phyloP scores from a whole-genome alignment of 805 yeast species.

The Zygoascus bituminiphila region DNA sequence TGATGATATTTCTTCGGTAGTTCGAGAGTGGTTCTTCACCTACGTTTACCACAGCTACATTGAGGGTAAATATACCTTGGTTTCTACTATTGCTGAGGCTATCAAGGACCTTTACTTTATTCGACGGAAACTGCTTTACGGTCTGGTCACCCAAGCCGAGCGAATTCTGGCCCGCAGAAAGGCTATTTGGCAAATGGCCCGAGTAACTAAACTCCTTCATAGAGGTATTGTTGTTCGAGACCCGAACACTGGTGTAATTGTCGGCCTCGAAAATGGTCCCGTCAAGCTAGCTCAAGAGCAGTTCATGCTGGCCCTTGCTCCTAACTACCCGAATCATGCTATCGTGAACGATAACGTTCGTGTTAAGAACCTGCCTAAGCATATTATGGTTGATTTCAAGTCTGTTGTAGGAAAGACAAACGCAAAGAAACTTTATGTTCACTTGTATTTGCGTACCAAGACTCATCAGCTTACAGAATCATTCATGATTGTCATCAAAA shows the following conservation, averaged over 20 bases:
- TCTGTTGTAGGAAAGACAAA: conserved; percentile 51
- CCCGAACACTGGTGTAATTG: conserved; percentile 22
- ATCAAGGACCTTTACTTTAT: conserved; percentile 22
- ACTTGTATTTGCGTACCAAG: conserved; percentile 59
- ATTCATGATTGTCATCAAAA: conserved; percentile 56
- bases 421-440: conserved; percentile 67
- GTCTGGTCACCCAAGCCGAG: conserved; percentile 24
- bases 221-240: conserved; percentile 28
- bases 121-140: conserved; percentile 22
- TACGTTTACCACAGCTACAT: conserved; percentile 23
- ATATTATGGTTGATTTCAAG: conserved; percentile 69
- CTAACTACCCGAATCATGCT: conserved; percentile 49
- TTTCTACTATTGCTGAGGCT: conserved; percentile 19
- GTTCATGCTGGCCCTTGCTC: conserved; percentile 59
- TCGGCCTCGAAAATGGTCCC: conserved; percentile 33
- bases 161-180: conserved; percentile 20
- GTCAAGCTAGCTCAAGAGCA: conserved; percentile 60
- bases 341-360: conserved; percentile 12
- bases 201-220: conserved; percentile 25
- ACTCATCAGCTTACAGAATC: conserved; percentile 68
- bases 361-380: conserved; percentile 31
- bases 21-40: conserved; percentile 27
- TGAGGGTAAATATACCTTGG: conserved; percentile 21
- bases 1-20: conserved; percentile 27
- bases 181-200: conserved; percentile 26